Conservation (phyloP, 139 green algal genomes). For the Coelastrella sp. region DNA sequence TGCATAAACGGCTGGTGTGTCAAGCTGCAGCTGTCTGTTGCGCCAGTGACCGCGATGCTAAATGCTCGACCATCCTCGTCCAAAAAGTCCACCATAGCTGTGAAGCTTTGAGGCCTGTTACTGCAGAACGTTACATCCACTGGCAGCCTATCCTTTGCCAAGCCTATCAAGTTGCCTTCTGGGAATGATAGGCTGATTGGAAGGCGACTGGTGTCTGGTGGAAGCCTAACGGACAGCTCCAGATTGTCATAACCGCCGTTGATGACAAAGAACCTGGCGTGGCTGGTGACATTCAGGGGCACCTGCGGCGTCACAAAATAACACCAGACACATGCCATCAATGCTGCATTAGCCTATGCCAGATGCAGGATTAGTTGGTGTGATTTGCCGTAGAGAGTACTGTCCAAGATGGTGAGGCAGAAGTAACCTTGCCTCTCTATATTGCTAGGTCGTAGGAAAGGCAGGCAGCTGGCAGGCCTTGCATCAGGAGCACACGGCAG, state of each 20-base stretch:
- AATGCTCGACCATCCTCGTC: slow-evolving; percentile 73
- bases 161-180: slow-evolving; percentile 52
- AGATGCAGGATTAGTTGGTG: too few species aligned
- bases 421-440: not conserved
- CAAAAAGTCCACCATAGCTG: slow-evolving; percentile 81
- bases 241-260: slow-evolving; percentile 92
- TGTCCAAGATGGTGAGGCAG: not conserved
- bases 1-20: slow-evolving; percentile 73
- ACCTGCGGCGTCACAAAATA: slow-evolving; percentile 30
- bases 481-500: too few species aligned
- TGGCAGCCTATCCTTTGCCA: slow-evolving; percentile 82
- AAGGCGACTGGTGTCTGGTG: slow-evolving; percentile 53
- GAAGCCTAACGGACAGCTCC: slow-evolving; percentile 70
- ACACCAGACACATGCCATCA: too few species aligned
- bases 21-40: slow-evolving; percentile 81
- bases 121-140: slow-evolving; percentile 77
- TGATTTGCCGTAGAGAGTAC: too few species aligned
- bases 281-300: slow-evolving; percentile 66
- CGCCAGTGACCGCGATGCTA: slow-evolving; percentile 70
- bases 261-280: slow-evolving; percentile 73
- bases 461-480: too few species aligned
- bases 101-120: slow-evolving; percentile 78
- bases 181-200: slow-evolving; percentile 23
- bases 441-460: too few species aligned
- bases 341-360: too few species aligned